These are phyloP conservation scores for Ophiocordyceps camponoti-saundersi DNA, from an alignment of 2,329 filamentous ascomycete genomes.

Conservation along the genomic window DNA sequence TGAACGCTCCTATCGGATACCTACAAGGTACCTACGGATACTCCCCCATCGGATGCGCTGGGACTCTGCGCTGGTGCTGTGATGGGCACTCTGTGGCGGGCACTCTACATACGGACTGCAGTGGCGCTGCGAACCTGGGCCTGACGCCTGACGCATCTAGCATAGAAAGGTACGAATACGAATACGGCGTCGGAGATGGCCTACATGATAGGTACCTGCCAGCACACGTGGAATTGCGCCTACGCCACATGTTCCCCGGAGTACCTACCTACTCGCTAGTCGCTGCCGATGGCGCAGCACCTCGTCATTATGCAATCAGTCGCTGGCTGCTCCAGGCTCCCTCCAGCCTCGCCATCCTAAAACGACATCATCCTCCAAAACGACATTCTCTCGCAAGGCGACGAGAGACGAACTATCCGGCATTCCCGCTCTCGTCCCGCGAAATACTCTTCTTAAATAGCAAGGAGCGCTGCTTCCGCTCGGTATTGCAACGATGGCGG, in stretches of 20 bases:
- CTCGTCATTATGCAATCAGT: constrained; percentile 9
- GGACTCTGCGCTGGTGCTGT: background rate
- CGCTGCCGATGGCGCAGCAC: background rate
- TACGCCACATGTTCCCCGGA: no score
- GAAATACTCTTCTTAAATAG: background rate
- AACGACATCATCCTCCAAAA: background rate
- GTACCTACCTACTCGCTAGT: background rate
- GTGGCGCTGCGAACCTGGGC: no score
- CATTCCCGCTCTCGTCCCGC: no score
- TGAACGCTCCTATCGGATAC: background rate
- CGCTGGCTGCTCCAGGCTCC: background rate
- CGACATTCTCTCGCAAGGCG: background rate
- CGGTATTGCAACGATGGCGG: constrained; percentile 15
- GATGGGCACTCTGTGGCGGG: no score
- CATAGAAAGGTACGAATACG: no score
- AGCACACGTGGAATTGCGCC: no score
- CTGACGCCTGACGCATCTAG: no score
- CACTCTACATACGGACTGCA: no score
- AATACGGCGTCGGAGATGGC: no score
- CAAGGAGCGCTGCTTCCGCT: background rate
- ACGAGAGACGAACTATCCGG: background rate
- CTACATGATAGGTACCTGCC: no score
- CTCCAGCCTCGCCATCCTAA: constrained; percentile 1
- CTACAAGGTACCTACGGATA: no score
- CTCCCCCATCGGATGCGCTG: background rate